These are phyloP conservation scores for Acacia melanoxylon DNA, from an alignment of 306 rosid species.

Conservation along the genomic window DNA sequence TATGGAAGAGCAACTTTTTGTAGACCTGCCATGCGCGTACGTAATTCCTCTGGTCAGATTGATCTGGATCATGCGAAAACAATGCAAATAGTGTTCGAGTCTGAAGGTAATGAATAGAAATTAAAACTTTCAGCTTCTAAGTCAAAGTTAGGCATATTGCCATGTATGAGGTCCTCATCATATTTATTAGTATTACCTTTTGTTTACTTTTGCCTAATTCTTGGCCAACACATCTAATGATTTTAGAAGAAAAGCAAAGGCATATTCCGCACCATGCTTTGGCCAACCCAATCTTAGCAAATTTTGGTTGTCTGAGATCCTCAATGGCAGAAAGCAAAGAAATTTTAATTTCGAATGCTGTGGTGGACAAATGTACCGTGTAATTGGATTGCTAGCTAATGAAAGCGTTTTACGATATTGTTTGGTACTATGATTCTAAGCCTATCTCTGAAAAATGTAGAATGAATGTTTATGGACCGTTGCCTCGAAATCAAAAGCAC, in stretches of 20 bases:
- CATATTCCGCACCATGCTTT: neutral
- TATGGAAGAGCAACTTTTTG: conserved; percentile 41
- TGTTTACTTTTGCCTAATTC: neutral
- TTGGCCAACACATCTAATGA: neutral
- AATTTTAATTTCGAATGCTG: too few relatives aligned
- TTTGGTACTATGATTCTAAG: neutral
- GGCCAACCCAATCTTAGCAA: neutral
- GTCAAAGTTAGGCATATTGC: neutral
- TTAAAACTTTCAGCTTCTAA: neutral
- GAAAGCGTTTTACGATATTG: neutral
- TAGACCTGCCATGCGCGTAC: conserved; percentile 89
- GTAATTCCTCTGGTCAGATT: conserved; percentile 86
- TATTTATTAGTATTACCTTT: neutral
- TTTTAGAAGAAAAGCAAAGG: neutral
- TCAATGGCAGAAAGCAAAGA: neutral
- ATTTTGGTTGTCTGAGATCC: neutral
- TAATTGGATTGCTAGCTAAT: neutral
- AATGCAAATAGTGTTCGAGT: conserved; percentile 80
- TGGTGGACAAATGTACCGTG: neutral
- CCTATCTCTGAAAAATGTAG: neutral
- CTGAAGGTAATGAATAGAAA: neutral
- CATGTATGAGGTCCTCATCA: neutral
- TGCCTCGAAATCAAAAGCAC: neutral
- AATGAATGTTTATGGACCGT: too few relatives aligned
- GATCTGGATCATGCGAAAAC: conserved; percentile 88